Percentiles rank a stretch among this genome's conserved stretches.
Evolutionary conservation across 164 flowering plant genomes (phyloP).

Genomic region (Umbellularia californica): DNA sequence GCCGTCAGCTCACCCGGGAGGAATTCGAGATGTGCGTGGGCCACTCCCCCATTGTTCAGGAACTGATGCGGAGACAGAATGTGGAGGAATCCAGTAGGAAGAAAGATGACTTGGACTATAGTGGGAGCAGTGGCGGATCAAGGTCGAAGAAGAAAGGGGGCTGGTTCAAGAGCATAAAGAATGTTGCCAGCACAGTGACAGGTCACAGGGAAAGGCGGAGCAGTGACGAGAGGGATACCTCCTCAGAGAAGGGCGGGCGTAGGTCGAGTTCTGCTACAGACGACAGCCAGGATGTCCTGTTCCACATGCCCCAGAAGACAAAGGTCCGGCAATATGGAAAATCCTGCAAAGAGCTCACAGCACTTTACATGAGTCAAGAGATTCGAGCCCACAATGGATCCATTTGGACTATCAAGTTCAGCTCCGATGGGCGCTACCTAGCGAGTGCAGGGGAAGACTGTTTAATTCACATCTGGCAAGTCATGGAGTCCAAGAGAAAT

Average conservation of each 20-base stretch:
- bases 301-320: constrained; percentile 81
- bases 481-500: constrained; percentile 72
- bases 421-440: constrained; percentile 82
- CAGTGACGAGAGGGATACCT: constrained; percentile 90
- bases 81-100: constrained; percentile 60
- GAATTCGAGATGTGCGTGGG: constrained; percentile 92
- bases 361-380: constrained; percentile 78
- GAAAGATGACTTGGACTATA: constrained; percentile 29
- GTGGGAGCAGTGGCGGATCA: constrained; percentile 28
- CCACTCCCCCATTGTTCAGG: constrained; percentile 94
- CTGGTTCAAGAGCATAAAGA: constrained; percentile 79
- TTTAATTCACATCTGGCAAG: constrained; percentile 91
- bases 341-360: constrained; percentile 71
- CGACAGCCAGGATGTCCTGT: constrained; percentile 85
- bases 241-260: constrained; percentile 89
- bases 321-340: constrained; percentile 87
- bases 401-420: constrained; percentile 93
- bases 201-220: constrained; percentile 76
- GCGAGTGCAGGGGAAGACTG: constrained; percentile 99
- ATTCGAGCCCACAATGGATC: constrained; percentile 94
- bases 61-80: constrained; percentile 88
- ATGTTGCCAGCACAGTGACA: constrained; percentile 55
- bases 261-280: constrained; percentile 97
- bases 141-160: constrained; percentile 73
- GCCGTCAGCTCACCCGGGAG: constrained; percentile 87